Conservation (phyloP, 2,329 filamentous ascomycete genomes). For the Colletotrichum lentis region DNA sequence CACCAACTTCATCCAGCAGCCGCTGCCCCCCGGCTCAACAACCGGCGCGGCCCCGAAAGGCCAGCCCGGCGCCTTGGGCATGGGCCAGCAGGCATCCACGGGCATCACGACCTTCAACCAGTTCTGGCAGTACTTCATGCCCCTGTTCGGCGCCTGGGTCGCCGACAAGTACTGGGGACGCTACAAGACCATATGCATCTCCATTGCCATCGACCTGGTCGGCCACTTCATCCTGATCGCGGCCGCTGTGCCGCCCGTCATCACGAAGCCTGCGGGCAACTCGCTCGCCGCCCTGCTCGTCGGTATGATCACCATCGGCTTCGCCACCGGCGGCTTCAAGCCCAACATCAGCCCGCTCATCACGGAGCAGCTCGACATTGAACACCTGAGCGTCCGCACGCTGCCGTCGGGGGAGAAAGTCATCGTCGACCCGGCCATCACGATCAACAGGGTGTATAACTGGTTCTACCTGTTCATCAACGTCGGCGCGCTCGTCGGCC, state of each 20-base stretch:
- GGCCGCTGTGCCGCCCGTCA: conserved; percentile 70
- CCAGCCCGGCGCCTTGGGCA: conserved; percentile 63
- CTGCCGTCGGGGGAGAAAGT: conserved; percentile 66
- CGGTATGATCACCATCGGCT: conserved; percentile 59
- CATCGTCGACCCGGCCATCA: conserved; percentile 71
- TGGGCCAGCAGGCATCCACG: conserved; percentile 63
- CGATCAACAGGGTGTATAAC: conserved; percentile 69
- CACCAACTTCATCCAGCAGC: conserved; percentile 71
- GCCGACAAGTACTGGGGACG: conserved; percentile 70
- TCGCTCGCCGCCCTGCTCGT: conserved; percentile 71
- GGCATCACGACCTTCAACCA: conserved; percentile 59
- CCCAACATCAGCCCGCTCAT: conserved; percentile 74
- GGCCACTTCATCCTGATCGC: conserved; percentile 73
- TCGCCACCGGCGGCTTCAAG: conserved; percentile 81
- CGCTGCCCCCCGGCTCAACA: conserved; percentile 61
- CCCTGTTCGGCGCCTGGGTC: conserved; percentile 61
- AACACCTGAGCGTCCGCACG: conserved; percentile 62
- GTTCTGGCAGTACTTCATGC: conserved; percentile 69
- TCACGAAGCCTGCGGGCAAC: conserved; percentile 59
- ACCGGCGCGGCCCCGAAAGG: conserved; percentile 57
- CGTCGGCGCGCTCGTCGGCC: conserved; percentile 69
- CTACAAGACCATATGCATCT: conserved; percentile 72
- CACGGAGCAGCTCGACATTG: conserved; percentile 69
- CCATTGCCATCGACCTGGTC: conserved; percentile 68
- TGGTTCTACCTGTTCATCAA: conserved; percentile 80